Evolutionary conservation across 2,329 filamentous ascomycete species (phyloP), one percentile per base, ranked within the genome.

Genomic region (Orbilia blumenaviensis): DNA sequence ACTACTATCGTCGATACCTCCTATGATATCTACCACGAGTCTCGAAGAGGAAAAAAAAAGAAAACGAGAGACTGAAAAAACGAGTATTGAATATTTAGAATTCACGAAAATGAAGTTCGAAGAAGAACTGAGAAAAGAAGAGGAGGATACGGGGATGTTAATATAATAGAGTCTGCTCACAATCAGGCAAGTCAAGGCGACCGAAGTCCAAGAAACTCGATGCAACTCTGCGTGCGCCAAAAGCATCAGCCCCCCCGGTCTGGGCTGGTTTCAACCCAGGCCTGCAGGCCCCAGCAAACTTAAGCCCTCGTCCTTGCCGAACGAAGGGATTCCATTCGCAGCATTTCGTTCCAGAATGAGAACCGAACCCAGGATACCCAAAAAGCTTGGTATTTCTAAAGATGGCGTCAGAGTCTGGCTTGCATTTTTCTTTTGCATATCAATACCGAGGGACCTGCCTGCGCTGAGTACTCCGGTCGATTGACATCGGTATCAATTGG

Each of bases 171-270:
- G 12, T 56, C 32, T 18, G 52, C 32, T 23, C 52, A 56, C 29
- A 38, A 56, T 56, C 52, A 61, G 64, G 64, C 50, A 61, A 68
- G 64, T 60, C 29, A 61, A 67, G 63, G 50, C 63, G 64, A 32
- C 52, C 52, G 29, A 38, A 23, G 42, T n/a, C 42, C 42, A 46
- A 46, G 5, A 21, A 46, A 5, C 46, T 50, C 23, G 23, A 56
- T 56, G 52, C 52, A 23, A 56, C 52, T 36, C 52, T 56, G 52
- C 52, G 16, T 56, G 52, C 52, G 32, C 32, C 52, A 56, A 25
- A 36, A 3, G 1, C 48, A 54, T 54, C 48, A 54, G 48, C 52
- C 32, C 52, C 48, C 50, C 23, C 52, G n/a, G 50, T 54, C 29
- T n/a, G 52, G 52, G 7, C 29, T 56, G 52, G 52, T 56, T 56